A percentile compares a stretch with the other conserved stretches of the same genome.
phyloP scores from a whole-genome alignment of 306 rosid genomes.

The Medicago arabica region DNA sequence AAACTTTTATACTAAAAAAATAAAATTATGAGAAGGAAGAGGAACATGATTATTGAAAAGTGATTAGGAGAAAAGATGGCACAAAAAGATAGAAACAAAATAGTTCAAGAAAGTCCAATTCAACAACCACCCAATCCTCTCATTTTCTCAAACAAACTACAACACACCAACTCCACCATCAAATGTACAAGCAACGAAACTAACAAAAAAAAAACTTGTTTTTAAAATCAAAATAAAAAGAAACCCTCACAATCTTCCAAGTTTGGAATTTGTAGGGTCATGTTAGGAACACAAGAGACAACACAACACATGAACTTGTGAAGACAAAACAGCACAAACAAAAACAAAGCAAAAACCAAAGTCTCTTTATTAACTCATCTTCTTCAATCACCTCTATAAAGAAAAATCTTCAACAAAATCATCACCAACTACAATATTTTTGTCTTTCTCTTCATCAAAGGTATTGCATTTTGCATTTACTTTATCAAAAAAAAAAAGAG shows the following conservation, averaged over 20 bases:
- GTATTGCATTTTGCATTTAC: background rate
- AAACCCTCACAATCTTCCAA: constrained; percentile 43
- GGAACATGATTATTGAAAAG: constrained; percentile 1
- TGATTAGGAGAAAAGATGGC: background rate
- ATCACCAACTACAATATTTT: constrained; percentile 18
- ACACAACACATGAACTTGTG: constrained; percentile 44
- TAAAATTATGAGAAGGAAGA: constrained; percentile 1
- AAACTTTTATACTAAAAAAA: too few relatives aligned
- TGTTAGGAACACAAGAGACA: constrained; percentile 45
- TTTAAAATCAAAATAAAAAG: background rate
- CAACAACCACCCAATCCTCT: constrained; percentile 69
- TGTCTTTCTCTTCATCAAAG: constrained; percentile 34
- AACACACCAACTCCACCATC: constrained; percentile 70
- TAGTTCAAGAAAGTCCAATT: constrained; percentile 45
- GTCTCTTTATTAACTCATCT: constrained; percentile 60
- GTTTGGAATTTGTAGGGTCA: constrained; percentile 51
- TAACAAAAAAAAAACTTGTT: constrained; percentile 3
- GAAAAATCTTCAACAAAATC: constrained; percentile 53
- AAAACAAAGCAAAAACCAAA: constrained; percentile 44
- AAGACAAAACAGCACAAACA: constrained; percentile 50
- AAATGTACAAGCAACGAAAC: constrained; percentile 83
- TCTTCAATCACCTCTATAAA: constrained; percentile 48
- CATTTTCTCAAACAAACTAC: constrained; percentile 60
- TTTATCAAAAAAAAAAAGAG: background rate
- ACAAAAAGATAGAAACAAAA: constrained; percentile 19